Conservation (phyloP, 108 stramenopile species). For the Skeletonema grethae region DNA sequence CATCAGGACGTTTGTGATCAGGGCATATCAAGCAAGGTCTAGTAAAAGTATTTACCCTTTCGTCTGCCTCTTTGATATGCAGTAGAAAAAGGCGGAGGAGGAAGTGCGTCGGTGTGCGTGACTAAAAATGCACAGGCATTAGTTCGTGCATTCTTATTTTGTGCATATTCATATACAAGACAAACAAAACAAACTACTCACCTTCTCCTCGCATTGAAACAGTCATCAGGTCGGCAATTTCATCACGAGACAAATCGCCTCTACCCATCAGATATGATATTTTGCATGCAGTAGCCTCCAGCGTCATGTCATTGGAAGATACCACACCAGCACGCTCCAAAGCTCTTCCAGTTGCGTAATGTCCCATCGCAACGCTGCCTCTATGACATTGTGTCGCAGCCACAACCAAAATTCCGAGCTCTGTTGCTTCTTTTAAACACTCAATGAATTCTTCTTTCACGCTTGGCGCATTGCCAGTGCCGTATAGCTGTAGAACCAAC, state of each 20-base stretch:
- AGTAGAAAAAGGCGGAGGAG: constrained; percentile 70
- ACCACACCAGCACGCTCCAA: constrained; percentile 86
- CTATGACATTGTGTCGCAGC: constrained; percentile 92
- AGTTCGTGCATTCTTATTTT: not conserved
- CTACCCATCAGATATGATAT: constrained; percentile 90
- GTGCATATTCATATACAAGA: no score
- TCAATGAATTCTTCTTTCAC: constrained; percentile 78
- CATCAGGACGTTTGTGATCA: no score
- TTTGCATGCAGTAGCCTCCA: constrained; percentile 93
- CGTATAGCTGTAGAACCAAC: constrained; percentile 94
- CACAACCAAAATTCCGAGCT: constrained; percentile 85
- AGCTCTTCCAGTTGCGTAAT: constrained; percentile 90
- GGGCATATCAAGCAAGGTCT: not conserved
- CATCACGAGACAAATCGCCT: constrained; percentile 54
- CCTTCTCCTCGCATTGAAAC: constrained; percentile 77
- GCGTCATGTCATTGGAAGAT: constrained; percentile 93
- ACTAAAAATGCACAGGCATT: constrained; percentile 5
- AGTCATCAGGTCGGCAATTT: constrained; percentile 71
- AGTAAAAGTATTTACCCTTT: not conserved
- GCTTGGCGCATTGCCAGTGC: constrained; percentile 92
- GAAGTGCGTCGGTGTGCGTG: constrained; percentile 60
- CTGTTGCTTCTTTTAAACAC: constrained; percentile 65
- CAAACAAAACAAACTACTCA: not conserved
- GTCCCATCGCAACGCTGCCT: constrained; percentile 88
- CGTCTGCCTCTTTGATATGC: constrained; percentile 55